Evolutionary conservation across 306 rosid genomes (phyloP), one percentile per base, ranked within the genome.

Genomic region (Quercus berberidifolia): DNA sequence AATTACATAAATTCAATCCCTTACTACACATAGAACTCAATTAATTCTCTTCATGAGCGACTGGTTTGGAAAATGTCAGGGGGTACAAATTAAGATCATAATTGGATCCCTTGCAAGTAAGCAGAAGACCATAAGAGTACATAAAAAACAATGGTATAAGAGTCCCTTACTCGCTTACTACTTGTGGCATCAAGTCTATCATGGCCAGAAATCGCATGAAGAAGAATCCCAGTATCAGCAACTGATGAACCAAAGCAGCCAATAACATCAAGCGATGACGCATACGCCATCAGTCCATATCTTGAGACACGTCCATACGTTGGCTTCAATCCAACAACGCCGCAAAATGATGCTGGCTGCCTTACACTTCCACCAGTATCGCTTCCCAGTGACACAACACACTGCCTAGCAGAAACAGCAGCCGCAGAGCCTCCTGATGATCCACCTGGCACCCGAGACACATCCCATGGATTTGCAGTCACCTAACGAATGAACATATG

Each of bases 331-430:
- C 99, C 99, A 71, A 95, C 98, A 62, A 95, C 99, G 52, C 99
- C 99, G 71, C 98, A 95, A 78, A 95, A 95, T 7, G 97, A 93
- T 33, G 99, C 99, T 12, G 99, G 99, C 87, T 93, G 99, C 87
- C 99, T 87, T 80, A 95, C 99, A 74, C 99, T 95, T 81, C 99
- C 99, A 73, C 99, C 99, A 20, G 99, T 93, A 84, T 95, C 99
- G 86, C 99, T 95, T 85, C 99, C 99, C 82, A 95, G 80, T 0
- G 99, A 90, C 25, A 93, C 96, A 68, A 91, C 89, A 79, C 98
- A 89, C 89, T 95, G 99, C 83, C 98, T 85, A 14, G 96, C 98
- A 79, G 99, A 93, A 79, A 95, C 99, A 71, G 99, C 99, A 60
- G 98, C 94, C 20, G 99, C 99, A 0, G 99, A 95, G 71, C 99